Base-by-base conservation (phyloP, 352 stramenopile species). In the Hyaloperonospora arabidopsidis region DNA sequence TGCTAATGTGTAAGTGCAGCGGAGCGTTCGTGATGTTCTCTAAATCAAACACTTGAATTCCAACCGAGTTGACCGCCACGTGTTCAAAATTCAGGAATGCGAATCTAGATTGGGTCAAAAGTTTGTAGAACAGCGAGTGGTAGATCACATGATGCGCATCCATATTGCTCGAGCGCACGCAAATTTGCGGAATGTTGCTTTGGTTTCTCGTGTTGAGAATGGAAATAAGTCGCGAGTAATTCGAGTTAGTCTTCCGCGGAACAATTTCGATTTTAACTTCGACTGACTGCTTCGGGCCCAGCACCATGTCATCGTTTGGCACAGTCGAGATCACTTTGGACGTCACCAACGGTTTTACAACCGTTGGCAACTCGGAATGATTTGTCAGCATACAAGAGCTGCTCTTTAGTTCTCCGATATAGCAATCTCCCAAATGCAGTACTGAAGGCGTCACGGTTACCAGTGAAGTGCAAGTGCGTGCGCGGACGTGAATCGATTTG, bases 201-300 rank as follows among this genome's bases (percentile, higher is more conserved):
- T 90, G 89, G 63, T 95, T 95, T 56, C 86, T 91, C 53, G 88
- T 67, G 50, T 95, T 95, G 54, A 93, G 74, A 44, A 93, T 72
- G 1, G 84, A 93, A 29, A 95, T 91, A 14, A 94, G 57, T 36
- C 85, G 72, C 11, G 84, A 88, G 57, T 95, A 95, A 62, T 93
- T 95, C 7, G 80, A 76, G 52, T 95, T 95, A 22, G 84, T 92
- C 52, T 93, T 95, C 36, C 85, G 78, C 15, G 84, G 85, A 46
- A 95, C 93, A 54, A 95, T 92, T 52, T 95, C 85, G 21, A 95
- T 85, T 60, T 93, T 93, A 12, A 95, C 59, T 57, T 95, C 85
- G 0, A 81, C 76, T 17, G 81, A 91, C 51, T 95, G 85, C 54
- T 95, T 95, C 18, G 85, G 85, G 2, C 81, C 81, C 1, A 95